phyloP scores from a whole-genome alignment of 2,329 filamentous ascomycete species.

The Ophiostoma tasmaniense region DNA sequence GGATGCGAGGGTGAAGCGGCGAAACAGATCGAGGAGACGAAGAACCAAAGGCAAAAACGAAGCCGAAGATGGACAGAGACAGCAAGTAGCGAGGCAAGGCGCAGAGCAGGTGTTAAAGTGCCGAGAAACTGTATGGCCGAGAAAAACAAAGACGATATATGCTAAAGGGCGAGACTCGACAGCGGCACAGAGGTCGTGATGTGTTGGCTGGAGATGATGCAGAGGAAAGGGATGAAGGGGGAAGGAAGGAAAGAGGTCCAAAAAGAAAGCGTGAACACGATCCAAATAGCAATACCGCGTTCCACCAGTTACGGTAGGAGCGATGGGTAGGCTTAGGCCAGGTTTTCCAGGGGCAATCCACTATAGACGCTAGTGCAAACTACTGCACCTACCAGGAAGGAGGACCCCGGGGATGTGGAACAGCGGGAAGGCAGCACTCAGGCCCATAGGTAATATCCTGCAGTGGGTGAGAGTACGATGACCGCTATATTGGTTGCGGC shows the following conservation, averaged over 20 bases:
- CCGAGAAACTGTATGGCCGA: background rate
- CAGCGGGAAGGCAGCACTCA: constrained; percentile 2
- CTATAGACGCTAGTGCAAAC: background rate
- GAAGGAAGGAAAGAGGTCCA: background rate
- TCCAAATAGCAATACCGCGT: background rate
- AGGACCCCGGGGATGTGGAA: background rate
- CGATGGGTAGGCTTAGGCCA: background rate
- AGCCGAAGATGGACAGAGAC: background rate
- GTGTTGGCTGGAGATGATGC: background rate
- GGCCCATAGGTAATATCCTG: too few relatives aligned
- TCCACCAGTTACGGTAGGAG: background rate
- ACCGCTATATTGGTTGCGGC: background rate
- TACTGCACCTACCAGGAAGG: background rate
- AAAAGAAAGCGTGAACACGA: background rate
- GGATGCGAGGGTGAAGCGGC: background rate
- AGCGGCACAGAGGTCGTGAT: background rate
- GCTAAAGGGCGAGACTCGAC: background rate
- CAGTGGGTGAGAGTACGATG: too few relatives aligned
- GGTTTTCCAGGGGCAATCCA: constrained; percentile 1
- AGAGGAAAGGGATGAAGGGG: background rate
- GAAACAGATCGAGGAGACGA: background rate
- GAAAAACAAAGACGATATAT: background rate
- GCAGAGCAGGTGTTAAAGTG: background rate
- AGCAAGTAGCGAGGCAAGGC: background rate
- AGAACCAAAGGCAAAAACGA: background rate